phyloP scores from a whole-genome alignment of 768 basidiomycete genomes.

The Hortiboletus flavorubellus region DNA sequence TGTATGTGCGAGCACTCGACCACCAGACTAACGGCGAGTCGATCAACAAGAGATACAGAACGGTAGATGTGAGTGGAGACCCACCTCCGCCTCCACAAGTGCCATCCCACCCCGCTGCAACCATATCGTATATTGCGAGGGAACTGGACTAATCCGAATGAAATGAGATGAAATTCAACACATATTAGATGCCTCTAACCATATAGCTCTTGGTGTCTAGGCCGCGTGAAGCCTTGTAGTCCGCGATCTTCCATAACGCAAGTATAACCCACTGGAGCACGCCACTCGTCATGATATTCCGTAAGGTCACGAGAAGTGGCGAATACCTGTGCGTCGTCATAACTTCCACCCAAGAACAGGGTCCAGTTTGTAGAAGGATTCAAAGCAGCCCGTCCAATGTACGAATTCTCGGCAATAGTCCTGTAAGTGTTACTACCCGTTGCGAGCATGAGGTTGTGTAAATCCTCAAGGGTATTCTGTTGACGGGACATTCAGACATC shows the following conservation, averaged over 20 bases:
- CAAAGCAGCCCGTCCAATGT: slow-evolving; percentile 43
- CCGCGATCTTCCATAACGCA: slow-evolving; percentile 55
- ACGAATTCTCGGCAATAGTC: slow-evolving; percentile 41
- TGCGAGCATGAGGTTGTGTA: slow-evolving; percentile 57
- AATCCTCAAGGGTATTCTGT: slow-evolving; percentile 56
- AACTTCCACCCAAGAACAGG: slow-evolving; percentile 42
- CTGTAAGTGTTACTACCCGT: slow-evolving; percentile 40
- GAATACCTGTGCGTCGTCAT: slow-evolving; percentile 52
- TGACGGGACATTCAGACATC: neutral
- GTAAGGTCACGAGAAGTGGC: neutral
- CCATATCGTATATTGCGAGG: slow-evolving; percentile 46
- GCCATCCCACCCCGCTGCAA: slow-evolving; percentile 49
- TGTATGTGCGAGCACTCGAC: slow-evolving; percentile 52
- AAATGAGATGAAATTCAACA: slow-evolving; percentile 27
- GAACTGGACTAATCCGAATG: slow-evolving; percentile 41
- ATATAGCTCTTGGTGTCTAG: slow-evolving; percentile 19
- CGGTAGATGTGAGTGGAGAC: neutral
- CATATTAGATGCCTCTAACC: slow-evolving; percentile 15
- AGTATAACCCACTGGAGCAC: slow-evolving; percentile 49
- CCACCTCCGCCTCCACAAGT: slow-evolving; percentile 51
- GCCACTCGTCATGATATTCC: neutral
- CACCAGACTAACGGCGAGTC: slow-evolving; percentile 45
- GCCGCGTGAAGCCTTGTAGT: slow-evolving; percentile 46
- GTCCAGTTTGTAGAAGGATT: slow-evolving; percentile 42
- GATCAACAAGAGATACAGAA: neutral